Percentiles rank a stretch among this genome's conserved stretches.
Conservation (phyloP, 148 eudicot genomes). For the Hydrangea macrophylla region DNA sequence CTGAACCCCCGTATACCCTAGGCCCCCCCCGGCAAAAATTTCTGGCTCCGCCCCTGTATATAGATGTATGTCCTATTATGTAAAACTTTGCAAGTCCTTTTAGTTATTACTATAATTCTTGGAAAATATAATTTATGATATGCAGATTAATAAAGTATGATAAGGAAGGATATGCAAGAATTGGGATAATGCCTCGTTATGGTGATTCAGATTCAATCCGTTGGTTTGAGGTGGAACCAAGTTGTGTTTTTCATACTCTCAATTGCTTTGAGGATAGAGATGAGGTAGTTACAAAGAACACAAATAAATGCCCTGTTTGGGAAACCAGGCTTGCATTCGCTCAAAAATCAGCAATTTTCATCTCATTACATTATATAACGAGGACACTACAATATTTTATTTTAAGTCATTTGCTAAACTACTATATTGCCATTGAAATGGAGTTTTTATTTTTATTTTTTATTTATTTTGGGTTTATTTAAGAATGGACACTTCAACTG, state of each 20-base stretch:
- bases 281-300: slow-evolving; percentile 23
- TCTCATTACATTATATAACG: not conserved
- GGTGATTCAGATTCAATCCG: slow-evolving; percentile 34
- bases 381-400: no score
- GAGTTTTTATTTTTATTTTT: no score
- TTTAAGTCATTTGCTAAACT: not conserved
- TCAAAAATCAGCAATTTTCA: not conserved
- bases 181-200: slow-evolving; percentile 46
- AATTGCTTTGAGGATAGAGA: slow-evolving; percentile 35
- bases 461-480: no score
- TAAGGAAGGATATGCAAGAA: slow-evolving; percentile 35
- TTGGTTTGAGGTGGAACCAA: slow-evolving; percentile 36
- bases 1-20: no score
- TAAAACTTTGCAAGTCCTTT: not conserved
- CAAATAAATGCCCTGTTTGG: no score
- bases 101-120: no score
- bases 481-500: no score
- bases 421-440: not conserved
- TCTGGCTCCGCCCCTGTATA: no score
- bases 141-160: slow-evolving; percentile 33
- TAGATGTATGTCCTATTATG: no score
- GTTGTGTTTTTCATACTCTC: slow-evolving; percentile 31
- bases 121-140: not conserved
- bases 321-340: not conserved
- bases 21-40: no score